A percentile compares a stretch with the other conserved stretches of the same genome.
These are phyloP conservation scores for Populus hybrid DNA, from an alignment of 441 rosid species.

Conservation along the genomic window DNA sequence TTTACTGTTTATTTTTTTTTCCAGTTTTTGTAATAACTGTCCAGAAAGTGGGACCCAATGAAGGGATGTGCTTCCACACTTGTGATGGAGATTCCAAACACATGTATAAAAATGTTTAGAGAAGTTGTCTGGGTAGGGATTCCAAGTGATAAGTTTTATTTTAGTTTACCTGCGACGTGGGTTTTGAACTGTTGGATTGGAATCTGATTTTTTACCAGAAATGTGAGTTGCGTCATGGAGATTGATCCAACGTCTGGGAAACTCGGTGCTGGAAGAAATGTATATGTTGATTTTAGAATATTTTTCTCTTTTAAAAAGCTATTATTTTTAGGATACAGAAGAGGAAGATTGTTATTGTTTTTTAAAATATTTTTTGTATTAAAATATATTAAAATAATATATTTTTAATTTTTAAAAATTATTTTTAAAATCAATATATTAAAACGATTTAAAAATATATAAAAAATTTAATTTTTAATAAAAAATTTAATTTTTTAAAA, in stretches of 20 bases:
- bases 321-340: neutral
- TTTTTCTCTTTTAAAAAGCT: neutral
- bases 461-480: too few relatives aligned
- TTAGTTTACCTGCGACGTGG: neutral
- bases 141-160: neutral
- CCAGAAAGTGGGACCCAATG: constrained; percentile 38
- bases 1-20: constrained; percentile 2
- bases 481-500: too few relatives aligned
- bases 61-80: constrained; percentile 40
- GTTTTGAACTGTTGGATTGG: constrained; percentile 19
- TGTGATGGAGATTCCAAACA: constrained; percentile 47
- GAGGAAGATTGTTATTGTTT: too few relatives aligned
- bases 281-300: neutral
- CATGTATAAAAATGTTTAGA: constrained; percentile 22
- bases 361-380: too few relatives aligned
- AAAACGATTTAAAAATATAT: too few relatives aligned
- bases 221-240: constrained; percentile 16
- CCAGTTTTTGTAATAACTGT: constrained; percentile 31
- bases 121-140: neutral
- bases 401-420: too few relatives aligned
- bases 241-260: constrained; percentile 22
- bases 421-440: too few relatives aligned
- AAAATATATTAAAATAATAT: too few relatives aligned
- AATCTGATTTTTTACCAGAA: neutral
- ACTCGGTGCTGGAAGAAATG: constrained; percentile 2